Base-by-base conservation (phyloP, 208 protist genomes). In the Wallacemonas rigidus region DNA sequence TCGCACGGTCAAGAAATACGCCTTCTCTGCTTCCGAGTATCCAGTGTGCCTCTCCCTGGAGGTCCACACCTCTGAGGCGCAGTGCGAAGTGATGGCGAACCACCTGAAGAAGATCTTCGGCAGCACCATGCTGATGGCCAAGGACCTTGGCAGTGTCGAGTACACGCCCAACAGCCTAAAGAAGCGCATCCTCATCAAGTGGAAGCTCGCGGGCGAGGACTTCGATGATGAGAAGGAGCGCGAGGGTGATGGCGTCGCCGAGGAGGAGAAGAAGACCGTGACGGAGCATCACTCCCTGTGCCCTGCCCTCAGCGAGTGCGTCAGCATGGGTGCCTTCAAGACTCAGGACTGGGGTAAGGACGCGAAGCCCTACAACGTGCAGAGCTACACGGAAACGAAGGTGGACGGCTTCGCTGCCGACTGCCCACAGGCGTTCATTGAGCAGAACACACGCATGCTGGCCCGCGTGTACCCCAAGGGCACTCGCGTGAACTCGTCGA, bases 391-490 rank as follows among this genome's bases (percentile, higher is more conserved):
- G 5, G 88, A 93, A 65, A 75, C 51, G 58, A 83, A 86, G 78
- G 77, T 88, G 43, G 71, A 82, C 12, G 60, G 54, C 53, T 76
- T 91, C n/a, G 70, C 58, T 4, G 67, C 3, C 36, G 43, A 55
- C 15, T 43, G 81, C 11, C 15, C 45, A 26, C 36, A 76, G 14
- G 62, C 82, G n/a, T 85, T 88, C 47, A 79, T 67, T 7, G 50
- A 40, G 60, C 83, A 85, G 75, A 98, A 91, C 64, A 76, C 74
- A 38, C 70, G 73, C 14, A 89, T 86, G 85, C 69, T 98, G 7
- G 72, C 79, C 38, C 87, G 97, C 40, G 75, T 96, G 17, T 99
- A 98, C 77, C 97, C 97, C 48, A 83, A 77, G 43, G 95, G 95
- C 40, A 86, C 80, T 2, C 83, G 96, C 47, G 74, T 98, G 71